Base-by-base conservation (phyloP, 805 yeast species). In the Citeromyces matritensis region DNA sequence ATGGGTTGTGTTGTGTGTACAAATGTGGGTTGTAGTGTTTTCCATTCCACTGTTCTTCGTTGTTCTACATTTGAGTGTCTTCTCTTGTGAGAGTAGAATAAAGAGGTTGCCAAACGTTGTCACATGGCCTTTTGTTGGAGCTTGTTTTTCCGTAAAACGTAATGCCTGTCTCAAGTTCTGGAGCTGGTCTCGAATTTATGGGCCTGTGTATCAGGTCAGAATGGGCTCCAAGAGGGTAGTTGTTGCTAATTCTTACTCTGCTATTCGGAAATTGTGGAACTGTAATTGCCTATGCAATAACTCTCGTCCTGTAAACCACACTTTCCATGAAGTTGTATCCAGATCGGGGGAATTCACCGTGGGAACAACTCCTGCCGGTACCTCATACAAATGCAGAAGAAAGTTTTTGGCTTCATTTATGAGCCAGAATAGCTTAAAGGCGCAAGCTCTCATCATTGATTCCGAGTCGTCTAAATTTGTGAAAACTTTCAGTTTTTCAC, bases 321-420 rank as follows among this genome's bases (percentile, higher is more conserved):
- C 85, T 1, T 80, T 81, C 51, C 91, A 81, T 50, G 54, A 60
- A 12, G 58, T 78, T 3, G 57, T 78, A 27, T 63, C 78, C 0
- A 49, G 58, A 15, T 59, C 68, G 0, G 71, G 65, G 33, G 72
- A 77, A 0, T 69, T 62, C 39, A 75, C 83, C 0, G 58, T 75
- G 11, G 83, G 83, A 0, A 69, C 80, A 1, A 73, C 80, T 0
- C 82, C 82, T 1, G 62, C 56, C 35, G 67, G 76, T 2, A 50
- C 46, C 0, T 53, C 68, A 2, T 74, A 55, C 39, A 49, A 55
- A 30, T 50, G 47, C 30, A 61, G 65, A 44, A 63, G 70, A 42
- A 72, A 69, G 43, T 53, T 58, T 24, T 48, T 73, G 29, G 52
- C 72, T 1, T 55, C 55, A 37, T 44, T 53, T n/a, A 48, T 74